Percentiles rank a stretch among this genome's conserved stretches.
Evolutionary conservation across 2,329 filamentous ascomycete genomes (phyloP).

Genomic region (Aspergillus ruber): DNA sequence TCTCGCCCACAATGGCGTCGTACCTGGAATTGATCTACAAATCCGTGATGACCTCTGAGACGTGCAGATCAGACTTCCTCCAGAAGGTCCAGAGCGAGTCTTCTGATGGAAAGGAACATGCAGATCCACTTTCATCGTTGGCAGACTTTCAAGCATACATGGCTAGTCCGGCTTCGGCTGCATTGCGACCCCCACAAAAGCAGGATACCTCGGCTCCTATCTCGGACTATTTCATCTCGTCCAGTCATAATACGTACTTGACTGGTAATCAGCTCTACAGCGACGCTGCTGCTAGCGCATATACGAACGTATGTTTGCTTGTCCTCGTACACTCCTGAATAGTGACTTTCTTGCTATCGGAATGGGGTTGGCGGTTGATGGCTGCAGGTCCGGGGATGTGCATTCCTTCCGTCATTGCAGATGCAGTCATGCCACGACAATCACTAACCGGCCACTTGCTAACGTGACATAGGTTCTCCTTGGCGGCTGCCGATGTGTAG

Average conservation of each 20-base stretch:
- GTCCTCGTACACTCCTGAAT: slow-evolving; percentile 1
- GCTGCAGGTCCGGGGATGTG: background rate
- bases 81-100: slow-evolving; percentile 12
- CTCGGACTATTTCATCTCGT: slow-evolving; percentile 89
- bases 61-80: slow-evolving; percentile 18
- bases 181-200: slow-evolving; percentile 32
- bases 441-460: background rate
- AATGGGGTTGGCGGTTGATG: background rate
- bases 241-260: slow-evolving; percentile 91
- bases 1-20: slow-evolving; percentile 25
- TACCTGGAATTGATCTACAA: slow-evolving; percentile 32
- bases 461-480: slow-evolving; percentile 54
- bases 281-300: slow-evolving; percentile 68
- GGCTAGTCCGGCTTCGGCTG: slow-evolving; percentile 40
- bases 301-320: slow-evolving; percentile 58
- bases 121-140: slow-evolving; percentile 26
- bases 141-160: slow-evolving; percentile 45
- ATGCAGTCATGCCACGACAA: background rate
- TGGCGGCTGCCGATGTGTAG: slow-evolving; percentile 78
- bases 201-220: slow-evolving; percentile 63
- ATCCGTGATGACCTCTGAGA: slow-evolving; percentile 12
- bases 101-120: background rate
- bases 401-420: slow-evolving; percentile 1
- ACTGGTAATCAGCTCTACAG: slow-evolving; percentile 79
- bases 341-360: background rate